Evolutionary conservation across 257 asterid species (phyloP).

Genomic region (Marsdenia floribunda): DNA sequence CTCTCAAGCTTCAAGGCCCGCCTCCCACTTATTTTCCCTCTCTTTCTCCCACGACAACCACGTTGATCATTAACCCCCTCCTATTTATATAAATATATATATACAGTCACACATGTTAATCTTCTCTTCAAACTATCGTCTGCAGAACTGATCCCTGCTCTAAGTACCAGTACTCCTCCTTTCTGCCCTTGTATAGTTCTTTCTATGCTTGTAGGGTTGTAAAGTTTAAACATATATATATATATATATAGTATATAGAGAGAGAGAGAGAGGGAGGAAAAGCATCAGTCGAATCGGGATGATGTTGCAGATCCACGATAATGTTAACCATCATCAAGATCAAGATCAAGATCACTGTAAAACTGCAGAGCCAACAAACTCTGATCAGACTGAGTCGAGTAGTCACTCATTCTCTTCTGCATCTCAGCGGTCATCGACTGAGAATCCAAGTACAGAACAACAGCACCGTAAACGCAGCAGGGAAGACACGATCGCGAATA

Average conservation of each 20-base stretch:
- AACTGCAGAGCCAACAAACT: background rate
- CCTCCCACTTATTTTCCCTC: background rate
- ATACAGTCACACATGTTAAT: background rate
- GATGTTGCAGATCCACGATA: background rate
- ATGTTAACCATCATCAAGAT: background rate
- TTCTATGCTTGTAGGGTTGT: background rate
- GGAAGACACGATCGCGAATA: background rate
- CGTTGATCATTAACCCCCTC: background rate
- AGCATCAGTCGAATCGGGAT: background rate
- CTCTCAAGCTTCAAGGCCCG: background rate
- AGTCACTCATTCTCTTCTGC: background rate
- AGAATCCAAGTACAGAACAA: background rate
- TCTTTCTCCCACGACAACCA: background rate
- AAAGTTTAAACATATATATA: too few relatives aligned
- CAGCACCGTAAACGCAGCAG: constrained; percentile 4
- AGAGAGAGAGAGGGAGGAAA: too few relatives aligned
- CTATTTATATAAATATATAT: background rate
- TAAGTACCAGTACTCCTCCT: background rate
- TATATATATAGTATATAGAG: background rate
- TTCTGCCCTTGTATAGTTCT: background rate
- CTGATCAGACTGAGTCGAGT: constrained; percentile 1
- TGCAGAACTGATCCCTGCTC: background rate
- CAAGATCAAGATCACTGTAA: background rate
- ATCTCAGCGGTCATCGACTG: background rate
- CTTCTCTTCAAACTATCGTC: too few relatives aligned